Percentiles rank a stretch among this genome's conserved stretches.
These are phyloP conservation scores for Cenchrus americanus DNA, from an alignment of 176 grass and related monocot species.

Conservation along the genomic window DNA sequence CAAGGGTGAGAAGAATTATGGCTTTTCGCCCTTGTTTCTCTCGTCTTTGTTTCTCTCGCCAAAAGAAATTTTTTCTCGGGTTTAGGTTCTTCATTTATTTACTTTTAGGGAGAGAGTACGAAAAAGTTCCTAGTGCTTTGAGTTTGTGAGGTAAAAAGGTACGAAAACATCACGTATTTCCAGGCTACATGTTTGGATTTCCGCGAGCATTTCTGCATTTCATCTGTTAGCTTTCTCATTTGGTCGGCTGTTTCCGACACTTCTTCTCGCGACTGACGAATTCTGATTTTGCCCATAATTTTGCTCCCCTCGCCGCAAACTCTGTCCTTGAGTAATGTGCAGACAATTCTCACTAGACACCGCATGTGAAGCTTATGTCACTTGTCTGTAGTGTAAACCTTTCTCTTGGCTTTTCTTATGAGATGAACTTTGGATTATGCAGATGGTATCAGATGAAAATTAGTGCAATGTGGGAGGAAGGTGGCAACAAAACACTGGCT, in stretches of 20 bases:
- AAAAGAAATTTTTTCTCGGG: slow-evolving; percentile 21
- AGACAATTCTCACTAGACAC: background rate
- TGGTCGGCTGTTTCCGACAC: background rate
- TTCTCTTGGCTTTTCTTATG: slow-evolving; percentile 14
- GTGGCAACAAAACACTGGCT: slow-evolving; percentile 49
- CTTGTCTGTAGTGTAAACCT: background rate
- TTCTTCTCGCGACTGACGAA: background rate
- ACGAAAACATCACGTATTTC: background rate
- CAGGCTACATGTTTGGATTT: slow-evolving; percentile 24
- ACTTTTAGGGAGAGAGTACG: background rate
- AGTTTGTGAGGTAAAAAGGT: slow-evolving; percentile 10
- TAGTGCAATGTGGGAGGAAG: slow-evolving; percentile 82
- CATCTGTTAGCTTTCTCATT: background rate
- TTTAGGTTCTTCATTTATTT: slow-evolving; percentile 32
- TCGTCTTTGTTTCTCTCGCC: slow-evolving; percentile 7
- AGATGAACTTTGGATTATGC: slow-evolving; percentile 30
- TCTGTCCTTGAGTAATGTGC: background rate
- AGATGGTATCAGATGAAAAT: slow-evolving; percentile 99
- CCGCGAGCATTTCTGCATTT: background rate
- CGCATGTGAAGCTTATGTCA: background rate
- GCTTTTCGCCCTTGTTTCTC: slow-evolving; percentile 20
- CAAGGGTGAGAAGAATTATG: slow-evolving; percentile 69
- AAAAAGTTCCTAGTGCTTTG: slow-evolving; percentile 41
- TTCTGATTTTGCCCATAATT: background rate
- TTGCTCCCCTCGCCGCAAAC: background rate